Conservation (phyloP, 495 filamentous ascomycete genomes). For the Aspergillus baeticus region DNA sequence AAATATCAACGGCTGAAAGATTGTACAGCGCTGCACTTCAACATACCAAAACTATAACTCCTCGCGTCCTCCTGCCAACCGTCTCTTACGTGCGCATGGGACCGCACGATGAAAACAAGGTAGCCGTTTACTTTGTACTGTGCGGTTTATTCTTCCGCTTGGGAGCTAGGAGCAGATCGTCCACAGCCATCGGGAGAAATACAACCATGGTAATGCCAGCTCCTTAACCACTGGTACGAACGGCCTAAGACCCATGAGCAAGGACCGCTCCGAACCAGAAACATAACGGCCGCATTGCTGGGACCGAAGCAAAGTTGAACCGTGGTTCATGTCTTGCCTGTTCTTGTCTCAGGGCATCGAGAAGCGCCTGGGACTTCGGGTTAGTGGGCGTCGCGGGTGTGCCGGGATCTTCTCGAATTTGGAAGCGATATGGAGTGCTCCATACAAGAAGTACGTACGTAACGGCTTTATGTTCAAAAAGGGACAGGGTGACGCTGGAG, state of each 20-base stretch:
- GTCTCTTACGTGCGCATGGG: no score
- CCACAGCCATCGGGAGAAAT: not conserved
- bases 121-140: no score
- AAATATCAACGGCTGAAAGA: no score
- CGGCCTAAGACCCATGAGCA: not conserved
- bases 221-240: not conserved
- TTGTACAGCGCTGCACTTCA: no score
- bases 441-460: not conserved
- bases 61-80: no score
- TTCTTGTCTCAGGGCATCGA: no score
- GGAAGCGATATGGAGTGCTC: no score
- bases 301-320: not conserved
- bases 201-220: not conserved
- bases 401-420: not conserved
- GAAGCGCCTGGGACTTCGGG: no score
- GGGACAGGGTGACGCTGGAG: slow-evolving; percentile 2
- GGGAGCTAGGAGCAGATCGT: not conserved
- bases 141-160: no score
- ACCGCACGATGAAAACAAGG: no score
- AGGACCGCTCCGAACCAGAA: slow-evolving; percentile 5
- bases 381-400: not conserved
- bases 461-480: not conserved
- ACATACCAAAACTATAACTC: no score
- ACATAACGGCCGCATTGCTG: not conserved
- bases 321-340: not conserved